Evolutionary conservation across 2,329 filamentous ascomycete species (phyloP).

Genomic region (Phialemoniopsis sp.): DNA sequence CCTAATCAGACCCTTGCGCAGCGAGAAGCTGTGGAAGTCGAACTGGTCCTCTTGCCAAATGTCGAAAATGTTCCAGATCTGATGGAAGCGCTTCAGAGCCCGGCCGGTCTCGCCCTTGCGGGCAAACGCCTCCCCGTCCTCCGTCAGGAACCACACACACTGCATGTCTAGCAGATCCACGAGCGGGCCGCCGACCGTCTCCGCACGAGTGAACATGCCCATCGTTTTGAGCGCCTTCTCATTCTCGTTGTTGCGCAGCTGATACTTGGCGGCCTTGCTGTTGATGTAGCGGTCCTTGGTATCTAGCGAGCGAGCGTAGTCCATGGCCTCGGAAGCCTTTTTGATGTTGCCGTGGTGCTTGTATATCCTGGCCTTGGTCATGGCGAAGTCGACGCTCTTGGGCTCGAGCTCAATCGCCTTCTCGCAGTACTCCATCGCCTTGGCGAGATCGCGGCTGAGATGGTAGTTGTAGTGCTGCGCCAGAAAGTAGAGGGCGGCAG

Average conservation of each 20-base stretch:
- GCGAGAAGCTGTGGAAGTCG: conserved; percentile 95
- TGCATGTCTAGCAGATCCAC: conserved; percentile 97
- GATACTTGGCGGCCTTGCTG: conserved; percentile 96
- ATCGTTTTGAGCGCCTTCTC: conserved; percentile 83
- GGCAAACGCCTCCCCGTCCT: conserved; percentile 87
- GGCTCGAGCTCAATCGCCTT: conserved; percentile 76
- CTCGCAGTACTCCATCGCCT: conserved; percentile 79
- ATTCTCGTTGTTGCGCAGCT: conserved; percentile 87
- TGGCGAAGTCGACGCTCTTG: conserved; percentile 83
- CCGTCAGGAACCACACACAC: conserved; percentile 93
- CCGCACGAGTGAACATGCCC: conserved; percentile 89
- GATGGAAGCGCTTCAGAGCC: conserved; percentile 87
- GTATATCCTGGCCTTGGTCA: conserved; percentile 92
- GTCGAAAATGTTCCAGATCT: conserved; percentile 89
- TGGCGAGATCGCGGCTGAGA: conserved; percentile 76
- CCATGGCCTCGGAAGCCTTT: conserved; percentile 84
- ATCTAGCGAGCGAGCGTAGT: conserved; percentile 79
- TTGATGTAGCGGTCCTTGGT: conserved; percentile 95
- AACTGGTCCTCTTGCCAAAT: conserved; percentile 98
- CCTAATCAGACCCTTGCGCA: conserved; percentile 93
- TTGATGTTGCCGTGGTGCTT: conserved; percentile 81
- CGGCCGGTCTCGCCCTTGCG: conserved; percentile 79
- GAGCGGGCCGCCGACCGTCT: conserved; percentile 81
- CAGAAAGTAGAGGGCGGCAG: conserved; percentile 85
- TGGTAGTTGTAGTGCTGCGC: conserved; percentile 97